Percentiles rank a stretch among this genome's conserved stretches.
phyloP scores from a whole-genome alignment of 1,139 yeast genomes.

The Nakaseomyces bracarensis region DNA sequence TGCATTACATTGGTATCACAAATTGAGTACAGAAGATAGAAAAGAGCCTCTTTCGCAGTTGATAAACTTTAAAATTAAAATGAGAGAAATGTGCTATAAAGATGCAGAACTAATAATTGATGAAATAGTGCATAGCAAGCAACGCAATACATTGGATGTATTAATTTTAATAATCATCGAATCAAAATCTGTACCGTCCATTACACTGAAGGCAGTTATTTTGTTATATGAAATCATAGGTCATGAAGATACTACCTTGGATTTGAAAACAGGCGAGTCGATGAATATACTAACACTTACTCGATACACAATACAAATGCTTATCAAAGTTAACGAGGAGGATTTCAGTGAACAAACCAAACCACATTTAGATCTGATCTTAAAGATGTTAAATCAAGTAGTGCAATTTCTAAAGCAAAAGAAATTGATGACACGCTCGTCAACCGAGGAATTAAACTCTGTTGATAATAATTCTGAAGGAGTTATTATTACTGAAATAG shows the following conservation, averaged over 20 bases:
- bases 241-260: neutral
- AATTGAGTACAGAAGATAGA: conserved; percentile 14
- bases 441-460: conserved; percentile 1
- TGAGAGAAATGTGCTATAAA: conserved; percentile 9
- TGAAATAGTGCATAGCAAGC: conserved; percentile 12
- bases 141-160: conserved; percentile 15
- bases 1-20: conserved; percentile 12
- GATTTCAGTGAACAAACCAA: conserved; percentile 4
- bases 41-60: conserved; percentile 18
- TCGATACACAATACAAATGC: conserved; percentile 23
- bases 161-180: conserved; percentile 20
- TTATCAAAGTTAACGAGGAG: conserved; percentile 20
- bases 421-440: conserved; percentile 12
- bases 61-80: conserved; percentile 12
- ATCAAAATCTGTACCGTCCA: conserved; percentile 15
- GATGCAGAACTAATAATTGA: conserved; percentile 12
- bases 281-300: conserved; percentile 17
- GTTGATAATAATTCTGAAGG: conserved; percentile 8
- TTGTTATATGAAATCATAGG: conserved; percentile 18
- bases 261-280: neutral
- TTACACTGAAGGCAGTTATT: conserved; percentile 15
- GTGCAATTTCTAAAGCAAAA: neutral
- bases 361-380: conserved; percentile 5
- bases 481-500: conserved; percentile 22
- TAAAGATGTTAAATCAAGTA: neutral